Evolutionary conservation across 495 filamentous ascomycete species (phyloP).

Genomic region (Alectoria sarmentosa): DNA sequence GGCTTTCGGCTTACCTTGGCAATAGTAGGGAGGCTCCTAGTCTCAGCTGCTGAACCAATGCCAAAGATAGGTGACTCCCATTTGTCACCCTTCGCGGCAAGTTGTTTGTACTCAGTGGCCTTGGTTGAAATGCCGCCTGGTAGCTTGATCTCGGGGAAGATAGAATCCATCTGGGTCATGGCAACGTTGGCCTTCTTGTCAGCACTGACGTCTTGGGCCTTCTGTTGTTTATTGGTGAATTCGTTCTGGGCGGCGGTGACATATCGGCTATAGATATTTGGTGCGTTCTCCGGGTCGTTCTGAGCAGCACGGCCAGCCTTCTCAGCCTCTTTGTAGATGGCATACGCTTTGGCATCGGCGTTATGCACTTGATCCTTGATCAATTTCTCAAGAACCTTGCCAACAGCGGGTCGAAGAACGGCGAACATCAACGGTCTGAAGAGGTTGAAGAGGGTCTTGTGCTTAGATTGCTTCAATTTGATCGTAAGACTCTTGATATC

Average conservation of each 20-base stretch:
- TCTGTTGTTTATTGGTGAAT: constrained; percentile 63
- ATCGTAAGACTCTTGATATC: constrained; percentile 80
- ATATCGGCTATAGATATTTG: constrained; percentile 86
- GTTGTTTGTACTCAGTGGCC: constrained; percentile 88
- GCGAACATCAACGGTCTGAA: constrained; percentile 86
- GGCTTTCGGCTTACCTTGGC: constrained; percentile 61
- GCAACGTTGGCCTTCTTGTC: constrained; percentile 78
- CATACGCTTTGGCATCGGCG: constrained; percentile 61
- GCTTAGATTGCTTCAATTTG: constrained; percentile 87
- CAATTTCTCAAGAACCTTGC: constrained; percentile 82
- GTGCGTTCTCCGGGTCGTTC: constrained; percentile 65
- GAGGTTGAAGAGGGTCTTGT: constrained; percentile 81
- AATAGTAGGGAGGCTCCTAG: constrained; percentile 59
- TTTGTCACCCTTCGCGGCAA: constrained; percentile 79
- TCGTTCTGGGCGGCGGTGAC: constrained; percentile 65
- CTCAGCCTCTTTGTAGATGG: constrained; percentile 77
- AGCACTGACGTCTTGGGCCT: constrained; percentile 50
- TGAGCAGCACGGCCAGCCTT: constrained; percentile 58
- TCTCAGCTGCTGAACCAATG: constrained; percentile 71
- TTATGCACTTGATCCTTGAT: constrained; percentile 70
- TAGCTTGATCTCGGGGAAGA: constrained; percentile 81
- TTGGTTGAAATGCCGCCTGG: constrained; percentile 89
- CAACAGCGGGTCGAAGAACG: constrained; percentile 72
- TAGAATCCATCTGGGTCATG: constrained; percentile 80
- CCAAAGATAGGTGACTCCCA: constrained; percentile 95